A percentile compares a stretch with the other conserved stretches of the same genome.
Evolutionary conservation across 768 basidiomycete genomes (phyloP).

Genomic region (Mycena kentingensis): DNA sequence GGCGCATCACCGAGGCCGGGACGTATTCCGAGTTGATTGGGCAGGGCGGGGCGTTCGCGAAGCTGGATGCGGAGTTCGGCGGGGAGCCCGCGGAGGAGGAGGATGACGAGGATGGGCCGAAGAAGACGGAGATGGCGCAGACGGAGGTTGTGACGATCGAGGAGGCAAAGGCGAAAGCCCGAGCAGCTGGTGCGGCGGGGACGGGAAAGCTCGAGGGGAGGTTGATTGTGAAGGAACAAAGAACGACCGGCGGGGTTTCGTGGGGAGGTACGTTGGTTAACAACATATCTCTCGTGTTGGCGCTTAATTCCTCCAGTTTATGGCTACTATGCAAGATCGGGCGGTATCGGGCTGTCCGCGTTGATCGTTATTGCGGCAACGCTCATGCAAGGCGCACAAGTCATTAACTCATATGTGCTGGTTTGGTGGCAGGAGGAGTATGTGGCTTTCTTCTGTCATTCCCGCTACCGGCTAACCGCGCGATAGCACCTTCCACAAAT

Average conservation of each 20-base stretch:
- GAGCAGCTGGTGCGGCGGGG: conserved; percentile 42
- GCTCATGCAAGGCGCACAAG: conserved; percentile 61
- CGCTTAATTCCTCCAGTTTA: conserved; percentile 48
- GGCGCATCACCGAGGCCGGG: conserved; percentile 72
- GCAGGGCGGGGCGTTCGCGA: conserved; percentile 54
- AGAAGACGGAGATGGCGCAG: conserved; percentile 26
- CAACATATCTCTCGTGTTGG: neutral
- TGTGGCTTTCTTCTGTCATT: neutral
- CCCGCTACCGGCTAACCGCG: neutral
- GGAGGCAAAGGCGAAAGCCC: conserved; percentile 39
- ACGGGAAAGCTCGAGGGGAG: conserved; percentile 67
- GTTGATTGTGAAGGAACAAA: conserved; percentile 64
- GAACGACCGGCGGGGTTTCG: conserved; percentile 64
- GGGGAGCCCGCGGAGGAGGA: conserved; percentile 38
- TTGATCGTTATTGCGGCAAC: conserved; percentile 52
- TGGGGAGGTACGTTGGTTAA: conserved; percentile 40
- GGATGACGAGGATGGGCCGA: conserved; percentile 28
- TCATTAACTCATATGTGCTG: conserved; percentile 66
- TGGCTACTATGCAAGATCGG: conserved; percentile 59
- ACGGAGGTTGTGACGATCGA: conserved; percentile 29
- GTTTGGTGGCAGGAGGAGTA: conserved; percentile 74
- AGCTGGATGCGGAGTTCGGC: conserved; percentile 63
- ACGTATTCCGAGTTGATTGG: conserved; percentile 55
- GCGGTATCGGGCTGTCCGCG: conserved; percentile 47
- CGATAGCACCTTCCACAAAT: conserved; percentile 44